These are phyloP conservation scores for Isatis lusitanica DNA, from an alignment of 441 rosid genomes.

Conservation along the genomic window DNA sequence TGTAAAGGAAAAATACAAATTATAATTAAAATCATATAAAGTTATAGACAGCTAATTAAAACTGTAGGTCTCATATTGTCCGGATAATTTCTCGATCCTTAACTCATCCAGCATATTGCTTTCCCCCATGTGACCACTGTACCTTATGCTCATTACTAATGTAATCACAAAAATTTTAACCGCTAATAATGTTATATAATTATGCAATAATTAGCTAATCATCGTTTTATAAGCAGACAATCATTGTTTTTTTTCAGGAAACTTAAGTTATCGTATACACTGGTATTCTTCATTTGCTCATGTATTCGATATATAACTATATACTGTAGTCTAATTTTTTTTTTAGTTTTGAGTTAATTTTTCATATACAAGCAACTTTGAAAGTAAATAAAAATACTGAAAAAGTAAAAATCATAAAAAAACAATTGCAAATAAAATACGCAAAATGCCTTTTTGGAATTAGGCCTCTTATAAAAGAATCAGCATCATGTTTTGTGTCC, in stretches of 20 bases:
- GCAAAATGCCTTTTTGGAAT: too few species aligned
- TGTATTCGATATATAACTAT: background rate
- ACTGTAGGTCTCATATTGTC: constrained; percentile 32
- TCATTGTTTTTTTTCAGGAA: background rate
- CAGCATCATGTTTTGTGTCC: background rate
- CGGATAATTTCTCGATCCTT: constrained; percentile 15
- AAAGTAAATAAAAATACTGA: too few species aligned
- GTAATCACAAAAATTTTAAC: constrained; percentile 20
- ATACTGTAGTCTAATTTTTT: background rate
- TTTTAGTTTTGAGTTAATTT: too few species aligned
- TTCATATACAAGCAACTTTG: too few species aligned
- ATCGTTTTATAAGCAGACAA: constrained; percentile 1
- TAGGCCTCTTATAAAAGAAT: background rate
- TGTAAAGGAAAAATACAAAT: background rate
- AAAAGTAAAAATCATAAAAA: too few species aligned
- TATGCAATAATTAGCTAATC: constrained; percentile 29
- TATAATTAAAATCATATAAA: constrained; percentile 2
- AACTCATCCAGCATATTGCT: constrained; percentile 23
- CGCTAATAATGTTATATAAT: constrained; percentile 10
- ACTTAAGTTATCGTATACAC: background rate
- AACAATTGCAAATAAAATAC: too few species aligned
- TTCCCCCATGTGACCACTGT: constrained; percentile 32
- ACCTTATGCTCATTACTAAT: constrained; percentile 13
- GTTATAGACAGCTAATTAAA: constrained; percentile 32
- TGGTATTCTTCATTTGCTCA: background rate